Evolutionary conservation across 2,329 filamentous ascomycete species (phyloP).

Genomic region (Cercospora canescens): DNA sequence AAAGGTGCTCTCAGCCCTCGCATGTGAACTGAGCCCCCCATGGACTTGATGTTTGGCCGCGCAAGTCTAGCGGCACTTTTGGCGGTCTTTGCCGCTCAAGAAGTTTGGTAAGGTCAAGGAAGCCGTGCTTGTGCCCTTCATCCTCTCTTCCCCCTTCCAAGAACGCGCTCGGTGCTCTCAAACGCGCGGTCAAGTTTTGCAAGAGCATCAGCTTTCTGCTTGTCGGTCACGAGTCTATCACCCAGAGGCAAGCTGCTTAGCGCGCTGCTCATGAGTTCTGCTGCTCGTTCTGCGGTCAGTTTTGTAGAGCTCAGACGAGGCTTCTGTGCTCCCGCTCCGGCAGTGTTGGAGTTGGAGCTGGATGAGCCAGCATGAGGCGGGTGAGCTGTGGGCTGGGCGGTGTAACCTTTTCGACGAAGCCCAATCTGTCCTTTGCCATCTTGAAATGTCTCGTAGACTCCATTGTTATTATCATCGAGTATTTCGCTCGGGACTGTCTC

Average conservation of each 20-base stretch:
- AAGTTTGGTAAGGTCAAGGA: neutral
- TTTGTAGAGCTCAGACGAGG: constrained; percentile 28
- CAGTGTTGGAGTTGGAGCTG: neutral
- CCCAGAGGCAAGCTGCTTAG: constrained; percentile 46
- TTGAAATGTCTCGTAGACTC: constrained; percentile 52
- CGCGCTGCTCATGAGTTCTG: constrained; percentile 50
- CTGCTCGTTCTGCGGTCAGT: constrained; percentile 43
- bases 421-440: constrained; percentile 51
- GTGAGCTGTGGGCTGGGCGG: constrained; percentile 8
- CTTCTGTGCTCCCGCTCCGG: constrained; percentile 21
- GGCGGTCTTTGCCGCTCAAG: neutral
- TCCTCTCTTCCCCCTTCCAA: constrained; percentile 20
- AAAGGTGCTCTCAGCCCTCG: neutral
- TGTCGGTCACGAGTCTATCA: constrained; percentile 39
- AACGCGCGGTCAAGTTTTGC: constrained; percentile 47
- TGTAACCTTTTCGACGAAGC: constrained; percentile 42
- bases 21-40: neutral
- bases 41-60: neutral
- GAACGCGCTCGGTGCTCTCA: constrained; percentile 31
- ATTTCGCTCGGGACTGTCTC: constrained; percentile 47
- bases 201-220: constrained; percentile 46
- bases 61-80: neutral
- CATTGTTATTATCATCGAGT: constrained; percentile 40
- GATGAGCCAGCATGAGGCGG: constrained; percentile 22
- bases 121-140: neutral